Conservation (phyloP, 225 moss, liverwort and hornwort genomes). For the Climacium dendroides region DNA sequence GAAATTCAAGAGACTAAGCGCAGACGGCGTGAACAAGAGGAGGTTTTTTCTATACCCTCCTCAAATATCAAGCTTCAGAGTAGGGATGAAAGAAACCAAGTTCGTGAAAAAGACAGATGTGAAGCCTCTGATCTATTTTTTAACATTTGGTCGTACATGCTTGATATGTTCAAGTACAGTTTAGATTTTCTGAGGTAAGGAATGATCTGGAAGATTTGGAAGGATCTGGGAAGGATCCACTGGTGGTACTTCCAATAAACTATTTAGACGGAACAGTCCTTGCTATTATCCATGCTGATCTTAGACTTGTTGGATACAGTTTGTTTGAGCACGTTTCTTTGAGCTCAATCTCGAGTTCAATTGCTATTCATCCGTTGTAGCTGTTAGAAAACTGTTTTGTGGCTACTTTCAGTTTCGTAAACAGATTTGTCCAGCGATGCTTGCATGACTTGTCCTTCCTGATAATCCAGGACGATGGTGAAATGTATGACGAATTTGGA, state of each 20-base stretch:
- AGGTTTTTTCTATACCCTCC: conserved; percentile 9
- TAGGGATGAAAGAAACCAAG: neutral
- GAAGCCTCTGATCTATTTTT: neutral
- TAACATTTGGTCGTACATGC: neutral
- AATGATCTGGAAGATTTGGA: neutral
- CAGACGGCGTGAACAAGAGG: conserved; percentile 59
- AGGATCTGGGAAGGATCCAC: neutral
- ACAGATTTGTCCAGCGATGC: neutral
- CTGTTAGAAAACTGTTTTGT: neutral
- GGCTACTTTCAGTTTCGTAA: neutral
- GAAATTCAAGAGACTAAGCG: conserved; percentile 75
- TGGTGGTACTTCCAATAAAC: neutral
- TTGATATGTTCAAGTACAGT: neutral
- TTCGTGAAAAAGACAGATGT: neutral
- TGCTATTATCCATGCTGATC: neutral
- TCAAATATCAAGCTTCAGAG: neutral
- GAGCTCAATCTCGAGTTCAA: neutral
- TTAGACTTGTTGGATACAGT: neutral
- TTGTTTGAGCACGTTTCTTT: neutral
- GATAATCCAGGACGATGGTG: conserved; percentile 62
- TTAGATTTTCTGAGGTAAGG: neutral
- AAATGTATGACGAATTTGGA: conserved; percentile 93
- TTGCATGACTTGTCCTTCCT: neutral
- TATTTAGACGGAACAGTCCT: neutral
- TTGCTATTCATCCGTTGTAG: neutral